These are phyloP conservation scores for Taphrina pruni DNA, from an alignment of 1,139 yeast genomes.

Conservation along the genomic window DNA sequence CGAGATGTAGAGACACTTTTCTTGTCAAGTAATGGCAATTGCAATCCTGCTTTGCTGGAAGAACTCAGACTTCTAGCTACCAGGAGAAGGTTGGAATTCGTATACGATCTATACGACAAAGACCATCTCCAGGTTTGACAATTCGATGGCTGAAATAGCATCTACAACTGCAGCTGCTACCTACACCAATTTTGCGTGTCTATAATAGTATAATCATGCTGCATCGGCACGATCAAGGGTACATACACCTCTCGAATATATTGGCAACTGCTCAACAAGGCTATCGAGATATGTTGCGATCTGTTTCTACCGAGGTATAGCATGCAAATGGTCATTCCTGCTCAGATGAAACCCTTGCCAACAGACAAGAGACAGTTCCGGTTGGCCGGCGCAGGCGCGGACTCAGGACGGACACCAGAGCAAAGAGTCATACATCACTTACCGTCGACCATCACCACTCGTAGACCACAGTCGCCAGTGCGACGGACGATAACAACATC, in stretches of 20 bases:
- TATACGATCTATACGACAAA: neutral
- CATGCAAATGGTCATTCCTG: conserved; percentile 5
- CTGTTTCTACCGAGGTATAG: neutral
- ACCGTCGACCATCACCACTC: conserved; percentile 29
- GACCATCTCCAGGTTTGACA: conserved; percentile 2
- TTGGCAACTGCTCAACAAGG: neutral
- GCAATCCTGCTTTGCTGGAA: too few relatives aligned
- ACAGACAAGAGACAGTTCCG: conserved; percentile 16
- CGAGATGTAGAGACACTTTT: too few relatives aligned
- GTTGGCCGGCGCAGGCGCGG: neutral
- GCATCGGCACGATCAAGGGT: too few relatives aligned
- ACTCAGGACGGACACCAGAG: neutral
- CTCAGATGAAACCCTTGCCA: neutral
- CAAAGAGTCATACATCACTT: conserved; percentile 10
- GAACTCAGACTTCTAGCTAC: too few relatives aligned
- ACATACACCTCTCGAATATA: too few relatives aligned
- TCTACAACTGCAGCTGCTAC: neutral
- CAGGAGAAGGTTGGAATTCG: neutral
- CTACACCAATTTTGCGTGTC: neutral
- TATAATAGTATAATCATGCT: too few relatives aligned
- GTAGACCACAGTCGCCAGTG: conserved; percentile 32
- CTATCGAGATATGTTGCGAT: neutral
- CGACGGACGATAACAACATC: conserved; percentile 3
- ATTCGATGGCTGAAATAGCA: conserved; percentile 1
- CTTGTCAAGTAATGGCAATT: too few relatives aligned